Evolutionary conservation across 2,329 filamentous ascomycete genomes (phyloP).

Genomic region (Ceratocystis colombiana): DNA sequence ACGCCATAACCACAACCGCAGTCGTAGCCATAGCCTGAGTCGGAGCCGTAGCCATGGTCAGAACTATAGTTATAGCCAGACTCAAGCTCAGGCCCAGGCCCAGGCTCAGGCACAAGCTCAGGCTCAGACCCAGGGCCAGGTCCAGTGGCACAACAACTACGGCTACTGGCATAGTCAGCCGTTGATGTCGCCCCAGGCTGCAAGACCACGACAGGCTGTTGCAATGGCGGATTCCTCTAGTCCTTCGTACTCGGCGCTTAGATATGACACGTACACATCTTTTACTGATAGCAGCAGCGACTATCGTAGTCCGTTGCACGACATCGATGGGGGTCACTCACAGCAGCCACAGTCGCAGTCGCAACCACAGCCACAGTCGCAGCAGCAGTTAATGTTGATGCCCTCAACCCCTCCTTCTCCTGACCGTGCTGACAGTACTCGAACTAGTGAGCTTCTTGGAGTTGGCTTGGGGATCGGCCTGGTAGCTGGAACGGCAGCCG

Average conservation of each 20-base stretch:
- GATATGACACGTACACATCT: neutral
- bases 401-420: neutral
- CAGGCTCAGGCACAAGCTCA: too few species aligned
- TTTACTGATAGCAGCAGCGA: constrained; percentile 2
- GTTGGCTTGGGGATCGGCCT: constrained; percentile 18
- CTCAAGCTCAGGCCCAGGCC: too few species aligned
- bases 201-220: neutral
- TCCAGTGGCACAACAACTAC: too few species aligned
- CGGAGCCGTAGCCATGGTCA: too few species aligned
- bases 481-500: neutral
- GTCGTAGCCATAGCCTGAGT: too few species aligned
- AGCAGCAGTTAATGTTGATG: neutral
- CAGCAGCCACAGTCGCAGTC: neutral
- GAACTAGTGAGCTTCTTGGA: neutral
- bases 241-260: constrained; percentile 3
- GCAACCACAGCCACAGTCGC: neutral
- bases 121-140: too few species aligned
- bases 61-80: too few species aligned
- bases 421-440: neutral
- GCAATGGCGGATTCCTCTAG: neutral
- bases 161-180: too few species aligned
- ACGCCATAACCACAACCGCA: neutral
- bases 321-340: neutral
- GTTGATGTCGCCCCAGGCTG: neutral
- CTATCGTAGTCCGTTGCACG: neutral